These are phyloP conservation scores for Logfia minima DNA, from an alignment of 129 eudicot species.

Conservation along the genomic window DNA sequence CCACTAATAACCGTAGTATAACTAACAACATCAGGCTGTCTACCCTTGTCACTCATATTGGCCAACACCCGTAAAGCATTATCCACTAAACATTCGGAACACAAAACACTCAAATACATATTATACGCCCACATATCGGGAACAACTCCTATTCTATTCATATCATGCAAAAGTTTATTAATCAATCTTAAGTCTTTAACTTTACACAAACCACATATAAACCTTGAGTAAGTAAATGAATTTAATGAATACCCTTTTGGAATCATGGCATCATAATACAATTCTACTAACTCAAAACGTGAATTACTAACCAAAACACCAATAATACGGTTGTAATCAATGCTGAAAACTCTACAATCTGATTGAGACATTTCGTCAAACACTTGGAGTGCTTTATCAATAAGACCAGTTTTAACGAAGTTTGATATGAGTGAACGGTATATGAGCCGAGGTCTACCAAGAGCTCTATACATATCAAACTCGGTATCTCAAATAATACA, in stretches of 20 bases:
- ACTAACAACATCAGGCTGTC: conserved; percentile 79
- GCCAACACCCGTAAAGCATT: conserved; percentile 52
- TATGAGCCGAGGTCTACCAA: conserved; percentile 59
- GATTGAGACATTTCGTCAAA: conserved; percentile 89
- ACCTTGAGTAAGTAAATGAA: conserved; percentile 87
- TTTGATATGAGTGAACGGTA: conserved; percentile 64
- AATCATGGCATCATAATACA: conserved; percentile 58
- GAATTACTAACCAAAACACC: conserved; percentile 70
- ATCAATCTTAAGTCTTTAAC: conserved; percentile 69
- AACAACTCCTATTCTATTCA: conserved; percentile 64
- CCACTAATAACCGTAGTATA: conserved; percentile 79
- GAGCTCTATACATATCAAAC: conserved; percentile 74
- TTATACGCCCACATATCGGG: conserved; percentile 93
- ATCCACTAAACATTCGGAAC: conserved; percentile 68
- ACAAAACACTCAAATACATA: conserved; percentile 69
- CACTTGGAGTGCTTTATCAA: conserved; percentile 73
- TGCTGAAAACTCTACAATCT: conserved; percentile 71
- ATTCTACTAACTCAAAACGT: conserved; percentile 65
- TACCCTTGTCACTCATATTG: conserved; percentile 64
- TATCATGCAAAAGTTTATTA: conserved; percentile 60
- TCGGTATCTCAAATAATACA: conserved; percentile 48
- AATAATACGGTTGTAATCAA: conserved; percentile 81
- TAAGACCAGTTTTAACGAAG: conserved; percentile 61
- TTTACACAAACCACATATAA: conserved; percentile 75
- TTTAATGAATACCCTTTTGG: conserved; percentile 78